These are phyloP conservation scores for Podaxis mareebaensis DNA, from an alignment of 768 basidiomycete species.

Conservation along the genomic window DNA sequence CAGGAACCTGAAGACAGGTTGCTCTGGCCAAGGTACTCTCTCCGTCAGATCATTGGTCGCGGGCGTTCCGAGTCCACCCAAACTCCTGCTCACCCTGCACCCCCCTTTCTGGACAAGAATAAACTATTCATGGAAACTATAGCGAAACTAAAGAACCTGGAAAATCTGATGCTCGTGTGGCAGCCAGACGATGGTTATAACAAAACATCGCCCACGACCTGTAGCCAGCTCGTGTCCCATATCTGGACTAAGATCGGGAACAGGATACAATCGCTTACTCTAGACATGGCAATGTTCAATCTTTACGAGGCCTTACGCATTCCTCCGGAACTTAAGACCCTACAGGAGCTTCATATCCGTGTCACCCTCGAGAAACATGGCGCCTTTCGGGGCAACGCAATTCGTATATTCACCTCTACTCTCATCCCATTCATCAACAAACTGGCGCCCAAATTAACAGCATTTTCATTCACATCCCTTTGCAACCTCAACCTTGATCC, in stretches of 20 bases:
- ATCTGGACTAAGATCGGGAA: not conserved
- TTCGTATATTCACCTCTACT: not conserved
- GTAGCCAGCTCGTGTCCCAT: not conserved
- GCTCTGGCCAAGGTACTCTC: not conserved
- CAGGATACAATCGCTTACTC: not conserved
- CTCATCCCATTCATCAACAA: constrained; percentile 8
- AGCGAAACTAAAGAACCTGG: not conserved
- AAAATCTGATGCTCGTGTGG: constrained; percentile 3
- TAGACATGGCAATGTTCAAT: constrained; percentile 8
- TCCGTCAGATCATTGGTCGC: not conserved
- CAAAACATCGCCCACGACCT: constrained; percentile 7
- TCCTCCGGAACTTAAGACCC: not conserved
- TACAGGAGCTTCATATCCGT: constrained; percentile 3
- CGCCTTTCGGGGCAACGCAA: not conserved
- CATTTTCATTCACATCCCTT: constrained; percentile 6
- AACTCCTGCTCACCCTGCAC: not conserved
- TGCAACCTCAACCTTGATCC: constrained; percentile 1
- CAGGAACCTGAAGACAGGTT: not conserved
- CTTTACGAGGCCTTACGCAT: not conserved
- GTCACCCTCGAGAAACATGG: constrained; percentile 6
- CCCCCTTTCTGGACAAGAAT: not conserved
- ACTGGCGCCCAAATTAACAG: not conserved
- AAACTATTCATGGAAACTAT: not conserved
- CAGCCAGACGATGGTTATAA: constrained; percentile 4
- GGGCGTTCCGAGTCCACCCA: not conserved